A percentile compares a stretch with the other conserved stretches of the same genome.
Conservation (phyloP, 257 asterid species). For the Petrea volubilis region DNA sequence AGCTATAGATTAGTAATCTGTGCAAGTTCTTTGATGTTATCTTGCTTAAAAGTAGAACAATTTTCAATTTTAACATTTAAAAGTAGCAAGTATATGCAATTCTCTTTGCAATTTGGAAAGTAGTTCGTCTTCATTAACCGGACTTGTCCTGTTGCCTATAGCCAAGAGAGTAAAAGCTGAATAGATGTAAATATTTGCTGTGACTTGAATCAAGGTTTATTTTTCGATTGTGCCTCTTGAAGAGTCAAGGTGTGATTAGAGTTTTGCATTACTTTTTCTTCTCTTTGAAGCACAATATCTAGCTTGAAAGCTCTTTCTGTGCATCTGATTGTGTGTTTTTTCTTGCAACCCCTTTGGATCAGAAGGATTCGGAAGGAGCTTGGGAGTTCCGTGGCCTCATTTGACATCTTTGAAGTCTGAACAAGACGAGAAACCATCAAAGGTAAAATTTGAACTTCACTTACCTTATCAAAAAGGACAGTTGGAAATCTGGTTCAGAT, state of each 20-base stretch:
- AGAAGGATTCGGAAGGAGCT: slow-evolving; percentile 24
- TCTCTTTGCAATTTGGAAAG: neutral
- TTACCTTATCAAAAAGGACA: slow-evolving; percentile 10
- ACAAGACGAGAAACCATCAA: slow-evolving; percentile 33
- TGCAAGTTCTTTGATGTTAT: neutral
- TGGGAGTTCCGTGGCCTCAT: slow-evolving; percentile 43
- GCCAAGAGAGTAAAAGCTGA: neutral
- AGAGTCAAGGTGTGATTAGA: neutral
- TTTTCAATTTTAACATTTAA: neutral
- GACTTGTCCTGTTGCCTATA: neutral
- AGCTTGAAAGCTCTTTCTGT: neutral
- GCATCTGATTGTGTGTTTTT: neutral
- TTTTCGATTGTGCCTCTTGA: neutral
- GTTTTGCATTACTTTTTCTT: neutral
- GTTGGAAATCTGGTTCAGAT: slow-evolving; percentile 24
- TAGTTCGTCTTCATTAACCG: neutral
- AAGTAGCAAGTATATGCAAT: neutral
- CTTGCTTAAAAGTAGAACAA: neutral
- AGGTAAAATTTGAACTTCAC: slow-evolving; percentile 25
- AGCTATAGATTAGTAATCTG: neutral
- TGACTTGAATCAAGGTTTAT: neutral
- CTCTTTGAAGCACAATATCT: neutral
- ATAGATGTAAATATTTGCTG: neutral
- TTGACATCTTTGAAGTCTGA: slow-evolving; percentile 36
- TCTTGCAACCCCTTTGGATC: neutral